These are phyloP conservation scores for Penicillium daleae DNA, from an alignment of 495 filamentous ascomycete genomes.

Conservation along the genomic window DNA sequence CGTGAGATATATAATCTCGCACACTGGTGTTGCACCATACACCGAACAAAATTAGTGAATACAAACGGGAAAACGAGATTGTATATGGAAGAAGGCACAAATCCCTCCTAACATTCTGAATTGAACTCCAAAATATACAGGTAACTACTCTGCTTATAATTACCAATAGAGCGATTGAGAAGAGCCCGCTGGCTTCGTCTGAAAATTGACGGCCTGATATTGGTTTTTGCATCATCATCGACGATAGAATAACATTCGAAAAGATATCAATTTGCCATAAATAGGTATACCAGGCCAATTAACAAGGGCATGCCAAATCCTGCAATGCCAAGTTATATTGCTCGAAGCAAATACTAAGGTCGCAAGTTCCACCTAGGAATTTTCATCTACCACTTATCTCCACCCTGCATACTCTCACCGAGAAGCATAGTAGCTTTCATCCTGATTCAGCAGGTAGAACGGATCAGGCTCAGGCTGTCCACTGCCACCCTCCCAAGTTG, in stretches of 20 bases:
- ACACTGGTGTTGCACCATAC: too few relatives aligned
- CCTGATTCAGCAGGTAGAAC: slow-evolving; percentile 40
- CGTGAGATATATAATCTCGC: too few relatives aligned
- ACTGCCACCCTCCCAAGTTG: slow-evolving; percentile 40
- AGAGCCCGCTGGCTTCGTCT: too few relatives aligned
- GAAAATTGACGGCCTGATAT: too few relatives aligned
- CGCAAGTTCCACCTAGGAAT: background rate
- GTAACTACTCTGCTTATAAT: too few relatives aligned
- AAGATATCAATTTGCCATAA: background rate
- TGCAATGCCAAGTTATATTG: background rate
- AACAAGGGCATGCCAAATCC: background rate
- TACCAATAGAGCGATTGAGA: too few relatives aligned
- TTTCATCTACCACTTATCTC: background rate
- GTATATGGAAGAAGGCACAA: too few relatives aligned
- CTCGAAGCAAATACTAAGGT: background rate
- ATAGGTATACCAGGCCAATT: background rate
- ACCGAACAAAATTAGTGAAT: too few relatives aligned
- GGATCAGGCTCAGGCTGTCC: slow-evolving; percentile 35
- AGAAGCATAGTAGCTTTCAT: slow-evolving; percentile 35
- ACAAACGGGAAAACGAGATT: too few relatives aligned
- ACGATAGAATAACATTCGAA: background rate
- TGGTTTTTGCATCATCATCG: too few relatives aligned
- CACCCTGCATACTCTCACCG: background rate
- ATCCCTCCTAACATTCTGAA: too few relatives aligned
- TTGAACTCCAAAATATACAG: too few relatives aligned